Evolutionary conservation across 257 asterid genomes (phyloP).

Genomic region (Rhazya stricta): DNA sequence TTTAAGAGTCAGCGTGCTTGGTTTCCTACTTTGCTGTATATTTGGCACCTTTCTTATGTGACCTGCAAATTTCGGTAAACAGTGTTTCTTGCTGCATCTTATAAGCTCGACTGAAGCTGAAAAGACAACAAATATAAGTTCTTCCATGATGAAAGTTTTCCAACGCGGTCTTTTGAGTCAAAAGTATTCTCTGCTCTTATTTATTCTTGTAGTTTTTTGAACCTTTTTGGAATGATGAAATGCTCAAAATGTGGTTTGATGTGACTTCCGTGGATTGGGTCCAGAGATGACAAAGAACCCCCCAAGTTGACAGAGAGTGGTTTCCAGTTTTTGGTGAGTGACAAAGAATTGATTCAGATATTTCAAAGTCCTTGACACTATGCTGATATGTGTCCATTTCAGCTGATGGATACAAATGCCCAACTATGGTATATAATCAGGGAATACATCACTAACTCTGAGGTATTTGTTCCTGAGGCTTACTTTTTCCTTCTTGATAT

Average conservation of each 20-base stretch:
- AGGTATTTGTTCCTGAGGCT: slow-evolving; percentile 44
- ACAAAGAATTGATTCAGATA: slow-evolving; percentile 18
- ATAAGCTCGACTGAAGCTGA: slow-evolving; percentile 84
- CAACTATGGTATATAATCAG: slow-evolving; percentile 98
- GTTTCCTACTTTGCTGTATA: slow-evolving; percentile 28
- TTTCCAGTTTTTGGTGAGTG: slow-evolving; percentile 90
- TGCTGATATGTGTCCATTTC: slow-evolving; percentile 39
- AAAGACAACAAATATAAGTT: slow-evolving; percentile 71
- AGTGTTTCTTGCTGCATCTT: slow-evolving; percentile 93
- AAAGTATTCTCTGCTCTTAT: slow-evolving; percentile 46
- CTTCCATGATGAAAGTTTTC: slow-evolving; percentile 94
- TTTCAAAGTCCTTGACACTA: slow-evolving; percentile 20
- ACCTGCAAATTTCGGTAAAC: slow-evolving; percentile 47
- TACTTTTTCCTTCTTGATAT: not conserved
- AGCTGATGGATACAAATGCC: slow-evolving; percentile 98
- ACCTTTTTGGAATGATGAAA: not conserved
- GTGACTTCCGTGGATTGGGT: slow-evolving; percentile 24
- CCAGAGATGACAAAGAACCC: slow-evolving; percentile 88
- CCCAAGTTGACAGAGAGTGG: slow-evolving; percentile 91
- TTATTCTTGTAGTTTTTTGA: slow-evolving; percentile 12
- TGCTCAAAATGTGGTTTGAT: slow-evolving; percentile 20
- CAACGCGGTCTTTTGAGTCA: slow-evolving; percentile 93
- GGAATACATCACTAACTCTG: slow-evolving; percentile 89
- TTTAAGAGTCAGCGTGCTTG: slow-evolving; percentile 19
- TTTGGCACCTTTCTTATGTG: slow-evolving; percentile 41